These are phyloP conservation scores for Quercus glauca DNA, from an alignment of 306 rosid species.

Conservation along the genomic window DNA sequence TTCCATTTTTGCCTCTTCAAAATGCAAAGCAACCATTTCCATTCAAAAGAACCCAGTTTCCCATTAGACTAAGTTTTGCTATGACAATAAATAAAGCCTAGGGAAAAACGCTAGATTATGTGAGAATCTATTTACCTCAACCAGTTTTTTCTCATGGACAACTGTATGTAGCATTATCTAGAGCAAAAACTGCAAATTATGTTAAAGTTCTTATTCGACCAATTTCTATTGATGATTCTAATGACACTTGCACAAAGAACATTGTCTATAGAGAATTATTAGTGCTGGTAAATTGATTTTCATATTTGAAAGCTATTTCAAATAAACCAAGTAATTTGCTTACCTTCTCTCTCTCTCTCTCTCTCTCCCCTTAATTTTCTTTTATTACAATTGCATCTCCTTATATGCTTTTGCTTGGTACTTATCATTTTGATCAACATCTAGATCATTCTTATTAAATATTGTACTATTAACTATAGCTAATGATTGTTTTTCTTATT, in stretches of 20 bases:
- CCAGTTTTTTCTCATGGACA: not conserved
- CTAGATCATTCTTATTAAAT: no score
- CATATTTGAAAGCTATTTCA: not conserved
- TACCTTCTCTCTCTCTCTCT: not conserved
- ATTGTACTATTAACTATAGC: no score
- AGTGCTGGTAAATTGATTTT: no score
- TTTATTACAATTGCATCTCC: not conserved
- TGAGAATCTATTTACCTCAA: not conserved
- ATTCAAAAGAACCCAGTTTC: not conserved
- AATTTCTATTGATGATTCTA: not conserved
- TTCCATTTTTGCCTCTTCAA: no score
- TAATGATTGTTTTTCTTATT: no score
- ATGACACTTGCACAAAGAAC: not conserved
- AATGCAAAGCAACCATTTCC: no score
- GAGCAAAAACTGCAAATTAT: not conserved
- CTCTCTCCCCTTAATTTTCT: no score
- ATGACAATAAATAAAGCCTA: not conserved
- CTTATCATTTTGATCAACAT: no score
- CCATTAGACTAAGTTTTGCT: not conserved
- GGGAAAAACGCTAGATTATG: not conserved
- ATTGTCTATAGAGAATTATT: not conserved
- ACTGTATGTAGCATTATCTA: not conserved
- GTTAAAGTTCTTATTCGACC: not conserved
- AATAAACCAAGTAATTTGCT: not conserved
- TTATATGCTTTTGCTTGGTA: no score